phyloP scores from a whole-genome alignment of 257 asterid genomes.

The Nicotiana undulata region DNA sequence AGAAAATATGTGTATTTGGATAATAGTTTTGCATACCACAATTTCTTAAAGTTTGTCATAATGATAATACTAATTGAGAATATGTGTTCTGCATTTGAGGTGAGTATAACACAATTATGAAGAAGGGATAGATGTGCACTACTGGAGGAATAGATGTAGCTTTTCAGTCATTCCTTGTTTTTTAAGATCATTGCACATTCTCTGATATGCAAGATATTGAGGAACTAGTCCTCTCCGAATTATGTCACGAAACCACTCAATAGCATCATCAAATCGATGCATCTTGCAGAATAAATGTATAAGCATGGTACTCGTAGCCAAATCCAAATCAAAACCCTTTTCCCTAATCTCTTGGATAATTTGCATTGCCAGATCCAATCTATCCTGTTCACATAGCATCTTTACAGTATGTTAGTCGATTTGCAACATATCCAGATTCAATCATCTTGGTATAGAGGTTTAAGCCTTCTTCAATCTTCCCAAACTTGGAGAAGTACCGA shows the following conservation, averaged over 20 bases:
- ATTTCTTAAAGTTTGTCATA: too few species aligned
- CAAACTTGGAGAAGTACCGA: constrained; percentile 50
- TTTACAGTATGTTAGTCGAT: constrained; percentile 68
- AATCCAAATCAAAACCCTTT: constrained; percentile 70
- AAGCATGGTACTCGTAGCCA: constrained; percentile 73
- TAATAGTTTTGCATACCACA: too few species aligned
- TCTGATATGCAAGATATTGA: constrained; percentile 68
- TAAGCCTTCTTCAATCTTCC: constrained; percentile 60
- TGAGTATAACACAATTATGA: too few species aligned
- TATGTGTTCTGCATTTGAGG: too few species aligned
- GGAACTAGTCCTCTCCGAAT: constrained; percentile 80
- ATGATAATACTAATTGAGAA: too few species aligned
- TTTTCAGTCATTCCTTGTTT: constrained; percentile 47
- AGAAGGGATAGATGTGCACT: too few species aligned
- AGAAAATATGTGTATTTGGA: too few species aligned
- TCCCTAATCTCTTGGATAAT: constrained; percentile 62
- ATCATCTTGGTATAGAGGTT: constrained; percentile 53
- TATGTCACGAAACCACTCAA: constrained; percentile 61
- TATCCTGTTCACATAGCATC: constrained; percentile 59
- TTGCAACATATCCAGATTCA: constrained; percentile 55
- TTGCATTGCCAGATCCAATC: constrained; percentile 31
- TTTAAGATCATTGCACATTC: constrained; percentile 38
- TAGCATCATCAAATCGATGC: constrained; percentile 50
- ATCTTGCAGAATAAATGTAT: constrained; percentile 51
- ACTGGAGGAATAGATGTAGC: too few species aligned